A percentile compares a stretch with the other conserved stretches of the same genome.
Evolutionary conservation across 2,329 filamentous ascomycete species (phyloP).

Genomic region (Grosmannia huntii): DNA sequence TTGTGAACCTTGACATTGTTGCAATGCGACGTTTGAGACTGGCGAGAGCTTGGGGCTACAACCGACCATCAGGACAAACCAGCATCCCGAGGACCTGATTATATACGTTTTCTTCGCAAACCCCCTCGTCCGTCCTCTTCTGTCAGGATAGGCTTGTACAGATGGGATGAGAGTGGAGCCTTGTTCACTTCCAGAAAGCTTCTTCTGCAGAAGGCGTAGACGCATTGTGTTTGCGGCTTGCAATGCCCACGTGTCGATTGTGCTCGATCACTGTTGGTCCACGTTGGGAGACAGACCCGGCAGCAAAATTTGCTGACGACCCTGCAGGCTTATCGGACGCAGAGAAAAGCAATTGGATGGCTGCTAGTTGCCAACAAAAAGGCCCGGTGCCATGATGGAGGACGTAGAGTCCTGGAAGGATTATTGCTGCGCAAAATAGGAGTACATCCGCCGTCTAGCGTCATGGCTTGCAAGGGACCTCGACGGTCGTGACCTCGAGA

Average conservation of each 20-base stretch:
- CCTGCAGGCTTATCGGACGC: neutral
- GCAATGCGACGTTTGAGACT: neutral
- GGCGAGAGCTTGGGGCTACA: neutral
- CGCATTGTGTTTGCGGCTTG: neutral
- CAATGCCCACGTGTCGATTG: neutral
- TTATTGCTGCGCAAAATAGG: neutral
- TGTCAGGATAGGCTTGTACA: neutral
- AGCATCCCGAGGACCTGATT: neutral
- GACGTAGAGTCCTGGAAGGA: neutral
- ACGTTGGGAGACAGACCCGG: neutral
- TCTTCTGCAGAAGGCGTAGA: neutral
- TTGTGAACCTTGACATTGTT: constrained; percentile 9
- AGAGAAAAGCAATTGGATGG: neutral
- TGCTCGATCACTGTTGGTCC: neutral
- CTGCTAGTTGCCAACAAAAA: neutral
- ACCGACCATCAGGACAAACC: neutral
- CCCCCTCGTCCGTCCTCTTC: neutral
- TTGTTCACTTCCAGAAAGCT: neutral
- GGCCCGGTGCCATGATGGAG: neutral
- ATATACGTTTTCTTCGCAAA: neutral
- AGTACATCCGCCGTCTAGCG: too few species aligned
- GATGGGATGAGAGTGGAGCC: neutral
- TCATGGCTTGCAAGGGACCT: neutral
- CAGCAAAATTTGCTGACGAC: neutral
- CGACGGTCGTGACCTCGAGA: neutral